These are phyloP conservation scores for Garcia nutans DNA, from an alignment of 345 rosid genomes.

Conservation along the genomic window DNA sequence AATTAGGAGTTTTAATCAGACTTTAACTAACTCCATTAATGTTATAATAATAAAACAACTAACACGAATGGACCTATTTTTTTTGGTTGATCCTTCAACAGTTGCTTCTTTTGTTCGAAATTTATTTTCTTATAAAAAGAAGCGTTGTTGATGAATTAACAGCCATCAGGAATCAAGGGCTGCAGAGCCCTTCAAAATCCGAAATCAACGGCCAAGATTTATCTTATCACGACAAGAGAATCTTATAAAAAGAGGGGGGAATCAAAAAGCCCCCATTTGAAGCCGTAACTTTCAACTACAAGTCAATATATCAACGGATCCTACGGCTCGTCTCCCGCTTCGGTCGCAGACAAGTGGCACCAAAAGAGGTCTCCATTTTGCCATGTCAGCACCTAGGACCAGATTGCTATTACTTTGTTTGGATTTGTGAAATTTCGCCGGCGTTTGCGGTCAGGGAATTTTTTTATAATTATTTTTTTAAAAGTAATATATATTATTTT, in stretches of 20 bases:
- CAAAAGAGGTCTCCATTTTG: not conserved
- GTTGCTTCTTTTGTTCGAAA: not conserved
- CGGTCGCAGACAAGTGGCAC: conserved; percentile 16
- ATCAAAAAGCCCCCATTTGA: conserved; percentile 18
- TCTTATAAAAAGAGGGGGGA: not conserved
- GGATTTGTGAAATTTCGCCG: conserved; percentile 32
- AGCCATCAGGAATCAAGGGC: conserved; percentile 20
- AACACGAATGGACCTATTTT: not conserved
- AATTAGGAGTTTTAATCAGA: too few species aligned
- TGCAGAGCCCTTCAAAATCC: not conserved
- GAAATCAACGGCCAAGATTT: conserved; percentile 17
- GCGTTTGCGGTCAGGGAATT: conserved; percentile 31
- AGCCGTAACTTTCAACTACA: conserved; percentile 27
- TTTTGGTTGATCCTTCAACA: not conserved
- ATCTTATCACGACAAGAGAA: not conserved
- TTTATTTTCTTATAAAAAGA: not conserved
- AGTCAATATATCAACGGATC: conserved; percentile 33
- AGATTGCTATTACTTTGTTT: not conserved
- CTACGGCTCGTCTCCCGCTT: conserved; percentile 29
- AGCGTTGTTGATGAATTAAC: not conserved
- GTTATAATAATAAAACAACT: not conserved
- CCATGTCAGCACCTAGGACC: conserved; percentile 24
- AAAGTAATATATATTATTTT: too few species aligned
- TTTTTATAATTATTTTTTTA: not conserved
- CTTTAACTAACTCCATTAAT: not conserved